Percentiles rank a stretch among this genome's conserved stretches.
These are phyloP conservation scores for Rhizopogon vulgaris DNA, from an alignment of 768 basidiomycete species.

Conservation along the genomic window DNA sequence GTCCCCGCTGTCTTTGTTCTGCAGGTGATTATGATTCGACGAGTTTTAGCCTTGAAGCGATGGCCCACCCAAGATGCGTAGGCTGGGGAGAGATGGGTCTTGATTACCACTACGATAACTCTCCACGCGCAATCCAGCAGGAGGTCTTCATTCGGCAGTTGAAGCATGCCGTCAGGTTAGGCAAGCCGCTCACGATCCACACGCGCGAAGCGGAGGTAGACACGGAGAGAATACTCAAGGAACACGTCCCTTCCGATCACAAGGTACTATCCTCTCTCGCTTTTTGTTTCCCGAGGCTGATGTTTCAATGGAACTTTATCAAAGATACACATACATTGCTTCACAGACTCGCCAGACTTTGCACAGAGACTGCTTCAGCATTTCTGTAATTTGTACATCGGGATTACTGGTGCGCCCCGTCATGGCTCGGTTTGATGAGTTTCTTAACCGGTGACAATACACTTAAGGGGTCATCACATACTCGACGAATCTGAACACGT, in stretches of 20 bases:
- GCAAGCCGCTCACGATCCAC: constrained; percentile 81
- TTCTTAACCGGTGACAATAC: not conserved
- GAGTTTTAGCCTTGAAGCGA: constrained; percentile 56
- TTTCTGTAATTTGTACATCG: constrained; percentile 80
- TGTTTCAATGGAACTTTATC: not conserved
- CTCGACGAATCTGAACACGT: constrained; percentile 65
- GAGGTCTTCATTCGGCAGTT: constrained; percentile 65
- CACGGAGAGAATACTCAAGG: constrained; percentile 70
- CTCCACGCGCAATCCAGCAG: constrained; percentile 64
- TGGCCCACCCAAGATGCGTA: constrained; percentile 76
- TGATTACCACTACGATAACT: constrained; percentile 80
- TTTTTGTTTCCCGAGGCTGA: not conserved
- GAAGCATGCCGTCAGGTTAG: constrained; percentile 54
- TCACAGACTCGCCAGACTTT: constrained; percentile 75
- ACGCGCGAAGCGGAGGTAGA: constrained; percentile 84
- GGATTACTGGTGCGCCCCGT: constrained; percentile 57
- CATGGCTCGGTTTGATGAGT: not conserved
- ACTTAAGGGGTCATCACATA: constrained; percentile 72
- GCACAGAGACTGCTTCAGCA: constrained; percentile 64
- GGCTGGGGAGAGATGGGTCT: constrained; percentile 88
- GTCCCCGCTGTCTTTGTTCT: constrained; percentile 14
- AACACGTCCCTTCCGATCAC: constrained; percentile 67
- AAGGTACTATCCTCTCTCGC: constrained; percentile 31
- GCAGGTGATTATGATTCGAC: not conserved
- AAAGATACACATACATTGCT: constrained; percentile 85